Conservation (phyloP, 352 stramenopile species). For the Globisporangium yorkense region DNA sequence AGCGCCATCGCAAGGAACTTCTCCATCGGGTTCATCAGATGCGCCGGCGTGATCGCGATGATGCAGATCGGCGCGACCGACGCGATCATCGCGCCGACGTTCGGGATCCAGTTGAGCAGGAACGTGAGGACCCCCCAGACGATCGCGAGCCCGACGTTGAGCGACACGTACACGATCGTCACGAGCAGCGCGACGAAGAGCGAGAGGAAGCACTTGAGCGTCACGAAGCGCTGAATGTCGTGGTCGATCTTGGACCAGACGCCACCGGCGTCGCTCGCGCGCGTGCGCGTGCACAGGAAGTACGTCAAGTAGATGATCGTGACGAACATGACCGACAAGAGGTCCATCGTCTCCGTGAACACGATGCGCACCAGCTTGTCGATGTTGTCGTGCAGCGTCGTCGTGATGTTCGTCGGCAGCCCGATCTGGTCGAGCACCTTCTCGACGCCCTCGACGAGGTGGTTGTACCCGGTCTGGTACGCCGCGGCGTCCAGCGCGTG, state of each 20-base stretch:
- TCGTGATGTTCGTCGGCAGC: slow-evolving; percentile 84
- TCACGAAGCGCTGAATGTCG: slow-evolving; percentile 87
- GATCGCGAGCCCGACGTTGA: slow-evolving; percentile 83
- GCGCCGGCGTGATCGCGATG: slow-evolving; percentile 78
- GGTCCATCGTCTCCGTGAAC: slow-evolving; percentile 85
- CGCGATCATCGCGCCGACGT: slow-evolving; percentile 86
- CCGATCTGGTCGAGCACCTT: slow-evolving; percentile 63
- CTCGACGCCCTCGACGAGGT: slow-evolving; percentile 63
- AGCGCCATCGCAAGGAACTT: slow-evolving; percentile 83
- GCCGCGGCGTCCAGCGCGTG: slow-evolving; percentile 72
- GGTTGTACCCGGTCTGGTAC: slow-evolving; percentile 82
- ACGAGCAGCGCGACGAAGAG: slow-evolving; percentile 85
- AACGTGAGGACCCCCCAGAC: slow-evolving; percentile 88
- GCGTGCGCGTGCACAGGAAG: slow-evolving; percentile 81
- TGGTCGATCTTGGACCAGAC: slow-evolving; percentile 88
- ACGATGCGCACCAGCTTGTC: slow-evolving; percentile 82
- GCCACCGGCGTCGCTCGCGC: slow-evolving; percentile 74
- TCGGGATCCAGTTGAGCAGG: slow-evolving; percentile 88
- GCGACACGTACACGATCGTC: slow-evolving; percentile 86
- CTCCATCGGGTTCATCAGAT: slow-evolving; percentile 87
- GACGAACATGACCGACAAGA: slow-evolving; percentile 88
- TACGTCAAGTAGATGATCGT: slow-evolving; percentile 88
- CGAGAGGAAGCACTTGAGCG: slow-evolving; percentile 85
- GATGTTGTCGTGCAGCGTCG: slow-evolving; percentile 86
- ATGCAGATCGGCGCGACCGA: slow-evolving; percentile 79